Evolutionary conservation across 2,329 filamentous ascomycete genomes (phyloP), one percentile per base, ranked within the genome.

Genomic region (Sporothrix inflata): DNA sequence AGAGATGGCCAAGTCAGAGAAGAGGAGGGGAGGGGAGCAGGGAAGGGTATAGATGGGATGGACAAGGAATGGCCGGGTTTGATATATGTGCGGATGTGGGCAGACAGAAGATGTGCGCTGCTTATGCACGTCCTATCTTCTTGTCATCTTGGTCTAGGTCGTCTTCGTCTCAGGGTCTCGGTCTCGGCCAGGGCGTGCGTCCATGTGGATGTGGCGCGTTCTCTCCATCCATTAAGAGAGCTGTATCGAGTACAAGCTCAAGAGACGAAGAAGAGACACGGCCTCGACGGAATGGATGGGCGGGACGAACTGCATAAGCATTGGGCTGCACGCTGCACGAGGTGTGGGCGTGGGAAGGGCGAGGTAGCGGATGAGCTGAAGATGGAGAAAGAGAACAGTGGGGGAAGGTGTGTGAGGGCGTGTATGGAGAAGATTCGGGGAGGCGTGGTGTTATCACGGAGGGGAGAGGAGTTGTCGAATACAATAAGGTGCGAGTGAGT

Each of bases 361-460:
- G 34, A 61, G 34, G 40, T 30, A 7, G 57, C 34, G 53, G 27
- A 24, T 27, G 27, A 34, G 53, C 53, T 57, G 53, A 57, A 61
- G 55, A 69, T 45, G 34, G 40, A 42, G 51, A 69, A 60, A 27
- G 12, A 45, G 21, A 45, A 69, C 53, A 70, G 55, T 53, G 66
- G 27, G 68, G 53, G 19, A 19, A 24, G 24, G 61, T 47, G 61
- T n/a, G 61, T 65, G 61, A 40, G 55, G 30, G 55, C 6, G 55
- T 61, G 34, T 61, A 51, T 16, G 55, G 19, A 21, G 30, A 11
- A 55, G 34, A 30, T 21, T 24, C 14, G 55, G 55, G 16, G 34
- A 61, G 30, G 55, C 9, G 55, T 61, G 55, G 34, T 61, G 16
- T 61, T 61, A 61, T 19, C 53, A 38, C 7, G 14, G n/a, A n/a